A percentile compares a stretch with the other conserved stretches of the same genome.
Conservation (phyloP, 2,329 filamentous ascomycete species). For the Cadophora sp. region DNA sequence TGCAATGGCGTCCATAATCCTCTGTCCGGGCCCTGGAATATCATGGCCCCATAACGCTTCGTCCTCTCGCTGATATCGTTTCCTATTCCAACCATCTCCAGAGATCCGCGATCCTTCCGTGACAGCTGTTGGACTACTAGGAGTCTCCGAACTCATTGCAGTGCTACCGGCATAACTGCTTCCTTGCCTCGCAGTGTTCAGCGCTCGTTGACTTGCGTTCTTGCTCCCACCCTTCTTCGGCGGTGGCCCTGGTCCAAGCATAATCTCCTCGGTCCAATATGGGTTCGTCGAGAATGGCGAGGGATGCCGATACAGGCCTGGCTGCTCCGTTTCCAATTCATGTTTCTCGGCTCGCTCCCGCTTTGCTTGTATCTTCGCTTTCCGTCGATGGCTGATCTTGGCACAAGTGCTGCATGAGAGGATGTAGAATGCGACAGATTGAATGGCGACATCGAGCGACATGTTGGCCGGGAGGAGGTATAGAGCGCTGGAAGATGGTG, state of each 20-base stretch:
- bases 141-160: slow-evolving; percentile 45
- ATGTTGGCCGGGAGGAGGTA: slow-evolving; percentile 44
- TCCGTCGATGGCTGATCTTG: slow-evolving; percentile 71
- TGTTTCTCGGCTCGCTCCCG: slow-evolving; percentile 71
- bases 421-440: slow-evolving; percentile 81
- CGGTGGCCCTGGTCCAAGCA: slow-evolving; percentile 76
- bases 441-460: slow-evolving; percentile 66
- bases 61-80: slow-evolving; percentile 84
- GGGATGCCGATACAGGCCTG: slow-evolving; percentile 78
- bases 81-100: slow-evolving; percentile 74
- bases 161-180: slow-evolving; percentile 54
- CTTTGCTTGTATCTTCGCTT: slow-evolving; percentile 73
- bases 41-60: slow-evolving; percentile 84
- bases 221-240: slow-evolving; percentile 64
- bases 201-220: slow-evolving; percentile 64
- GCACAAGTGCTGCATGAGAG: slow-evolving; percentile 81
- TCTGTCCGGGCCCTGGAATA: slow-evolving; percentile 54
- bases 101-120: slow-evolving; percentile 53
- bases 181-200: slow-evolving; percentile 64
- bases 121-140: slow-evolving; percentile 54
- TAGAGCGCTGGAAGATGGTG: slow-evolving; percentile 7
- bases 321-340: slow-evolving; percentile 71
- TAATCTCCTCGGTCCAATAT: slow-evolving; percentile 88
- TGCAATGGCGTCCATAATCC: slow-evolving; percentile 53
- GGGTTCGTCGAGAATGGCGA: slow-evolving; percentile 86